Percentiles rank a stretch among this genome's conserved stretches.
Conservation (phyloP, 805 yeast species). For the Soucietia sequanensis region DNA sequence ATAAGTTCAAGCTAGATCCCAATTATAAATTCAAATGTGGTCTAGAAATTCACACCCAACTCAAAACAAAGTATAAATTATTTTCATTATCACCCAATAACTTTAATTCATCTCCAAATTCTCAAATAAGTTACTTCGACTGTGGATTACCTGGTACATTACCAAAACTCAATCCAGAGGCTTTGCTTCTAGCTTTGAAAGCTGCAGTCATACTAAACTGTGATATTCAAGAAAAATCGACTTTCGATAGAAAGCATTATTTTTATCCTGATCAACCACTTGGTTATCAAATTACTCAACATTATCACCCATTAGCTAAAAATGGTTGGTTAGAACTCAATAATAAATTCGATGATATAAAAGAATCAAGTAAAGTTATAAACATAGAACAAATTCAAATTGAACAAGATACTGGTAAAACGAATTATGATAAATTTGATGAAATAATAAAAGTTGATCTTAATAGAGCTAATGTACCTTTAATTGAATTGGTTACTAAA, state of each 20-base stretch:
- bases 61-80: conserved; percentile 69
- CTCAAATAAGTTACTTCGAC: conserved; percentile 75
- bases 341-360: conserved; percentile 53
- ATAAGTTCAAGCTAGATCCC: conserved; percentile 14
- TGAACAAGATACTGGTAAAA: conserved; percentile 93
- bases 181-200: conserved; percentile 64
- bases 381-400: conserved; percentile 79
- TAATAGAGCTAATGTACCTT: conserved; percentile 81
- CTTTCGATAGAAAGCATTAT: conserved; percentile 93
- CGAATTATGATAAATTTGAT: conserved; percentile 50
- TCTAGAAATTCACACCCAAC: conserved; percentile 89
- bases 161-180: conserved; percentile 76
- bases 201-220: conserved; percentile 72
- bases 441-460: conserved; percentile 59
- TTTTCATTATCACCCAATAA: conserved; percentile 58
- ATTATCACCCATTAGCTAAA: conserved; percentile 72
- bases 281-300: conserved; percentile 95
- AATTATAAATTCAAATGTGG: conserved; percentile 66
- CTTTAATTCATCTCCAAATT: conserved; percentile 59
- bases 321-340: conserved; percentile 57
- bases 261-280: conserved; percentile 95
- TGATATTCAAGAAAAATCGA: conserved; percentile 51
- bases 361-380: conserved; percentile 45
- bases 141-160: conserved; percentile 90
- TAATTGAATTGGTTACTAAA: conserved; percentile 86